Conservation (phyloP, 1,284 basidiomycete species). For the Cerioporus squamosus region DNA sequence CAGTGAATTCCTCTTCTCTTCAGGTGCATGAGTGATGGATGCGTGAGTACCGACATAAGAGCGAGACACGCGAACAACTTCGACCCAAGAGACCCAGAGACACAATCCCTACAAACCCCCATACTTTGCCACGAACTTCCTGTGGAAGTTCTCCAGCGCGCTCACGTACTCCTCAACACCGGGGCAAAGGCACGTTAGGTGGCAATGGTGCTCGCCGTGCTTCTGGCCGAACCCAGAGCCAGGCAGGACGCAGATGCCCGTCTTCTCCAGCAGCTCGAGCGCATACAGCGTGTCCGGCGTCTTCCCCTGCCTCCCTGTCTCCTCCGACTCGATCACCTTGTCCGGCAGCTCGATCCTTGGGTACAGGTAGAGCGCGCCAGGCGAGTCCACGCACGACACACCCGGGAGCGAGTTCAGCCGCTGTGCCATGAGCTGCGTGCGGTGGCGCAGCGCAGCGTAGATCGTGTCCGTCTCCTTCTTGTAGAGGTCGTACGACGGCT, state of each 20-base stretch:
- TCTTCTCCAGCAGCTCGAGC: conserved; percentile 81
- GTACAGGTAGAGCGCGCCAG: conserved; percentile 91
- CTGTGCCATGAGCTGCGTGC: conserved; percentile 75
- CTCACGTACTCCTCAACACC: conserved; percentile 90
- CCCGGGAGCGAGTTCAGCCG: conserved; percentile 81
- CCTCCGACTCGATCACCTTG: conserved; percentile 74
- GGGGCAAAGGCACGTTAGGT: conserved; percentile 87
- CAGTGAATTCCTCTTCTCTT: no score
- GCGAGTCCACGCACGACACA: conserved; percentile 85
- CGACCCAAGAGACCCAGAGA: no score
- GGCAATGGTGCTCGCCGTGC: conserved; percentile 85
- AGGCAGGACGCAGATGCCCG: conserved; percentile 92
- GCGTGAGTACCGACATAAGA: no score
- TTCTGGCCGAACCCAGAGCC: conserved; percentile 93
- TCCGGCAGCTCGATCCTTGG: conserved; percentile 75
- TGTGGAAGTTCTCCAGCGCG: conserved; percentile 86
- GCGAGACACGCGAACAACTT: no score
- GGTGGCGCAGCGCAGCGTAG: conserved; percentile 72
- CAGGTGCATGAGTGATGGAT: no score
- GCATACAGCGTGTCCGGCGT: conserved; percentile 90
- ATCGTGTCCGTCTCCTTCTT: conserved; percentile 82
- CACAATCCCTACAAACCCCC: conserved; percentile 16
- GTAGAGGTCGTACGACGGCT: conserved; percentile 79
- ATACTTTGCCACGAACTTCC: conserved; percentile 77
- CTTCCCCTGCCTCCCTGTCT: conserved; percentile 74